Evolutionary conservation across 257 asterid genomes (phyloP), one percentile per base, ranked within the genome.

Genomic region (Nicotiana attenuata): DNA sequence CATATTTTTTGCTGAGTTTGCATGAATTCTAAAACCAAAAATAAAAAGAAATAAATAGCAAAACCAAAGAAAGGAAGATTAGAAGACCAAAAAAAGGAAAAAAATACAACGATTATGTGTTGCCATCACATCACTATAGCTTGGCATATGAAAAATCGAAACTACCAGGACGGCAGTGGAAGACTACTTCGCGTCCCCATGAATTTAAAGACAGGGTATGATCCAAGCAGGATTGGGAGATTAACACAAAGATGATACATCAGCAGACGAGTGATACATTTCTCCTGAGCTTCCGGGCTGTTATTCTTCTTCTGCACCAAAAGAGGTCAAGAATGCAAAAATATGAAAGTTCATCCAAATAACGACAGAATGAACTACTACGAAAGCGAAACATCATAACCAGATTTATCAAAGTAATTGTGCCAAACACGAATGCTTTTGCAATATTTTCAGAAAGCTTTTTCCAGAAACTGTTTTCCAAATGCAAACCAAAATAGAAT

Each of bases 111-210:
- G 15, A 19, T 19, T 35, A 35, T 35, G 10, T 35, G 55, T 35
- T 68, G 77, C 11, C n/a, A 69, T 69, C 77, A 69, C 77, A 69
- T 15, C 13, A 84, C 84, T 80, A 87, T 85, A 91, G 84, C 80
- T 86, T 76, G 80, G 85, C 75, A 84, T 69, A 90, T 83, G 92
- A 89, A 89, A 94, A 91, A 87, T 88, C 91, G 83, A 91, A 88
- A 86, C 84, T 96, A 96, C 99, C 99, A 96, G 95, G 99, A 92
- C 80, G 98, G 98, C 91, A 96, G 80, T 50, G 99, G 99, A 75
- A 96, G 95, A 85, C 93, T 85, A 85, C 97, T 90, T 85, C 97
- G 91, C 96, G 89, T 95, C 82, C 99, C 99, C 99, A 95, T 95
- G 89, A 16, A 92, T 88, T 50, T 91, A 89, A 96, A 96, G 88